Base-by-base conservation (phyloP, 108 stramenopile species). In the Aurantiochytrium sp. region DNA sequence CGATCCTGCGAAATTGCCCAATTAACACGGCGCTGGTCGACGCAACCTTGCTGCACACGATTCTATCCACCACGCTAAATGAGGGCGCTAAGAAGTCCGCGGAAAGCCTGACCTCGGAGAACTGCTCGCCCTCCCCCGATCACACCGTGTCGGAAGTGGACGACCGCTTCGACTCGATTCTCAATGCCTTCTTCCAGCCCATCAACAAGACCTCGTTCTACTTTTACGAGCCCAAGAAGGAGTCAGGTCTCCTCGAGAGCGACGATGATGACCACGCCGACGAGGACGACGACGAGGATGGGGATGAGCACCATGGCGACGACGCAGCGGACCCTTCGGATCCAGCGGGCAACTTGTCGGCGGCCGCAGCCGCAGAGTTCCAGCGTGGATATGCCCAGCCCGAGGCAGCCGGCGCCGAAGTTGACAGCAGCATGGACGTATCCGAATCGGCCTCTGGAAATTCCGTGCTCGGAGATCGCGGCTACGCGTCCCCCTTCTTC, bases 151-250 rank as follows among this genome's bases (percentile, higher is more conserved):
- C 27, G 21, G 73, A 81, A 24, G 45, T 81, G 27, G 73, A 81
- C 30, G 45, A 24, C 12, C 39, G 73, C 1, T 81, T 81, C 30
- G 73, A 81, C 30, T 17, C 73, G 1, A 81, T 81, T 42, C 73
- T 81, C 73, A 41, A 48, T 24, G 73, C 8, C 24, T 81, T 81
- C 45, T 81, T 81, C 32, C 42, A 81, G 73, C 73, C 42, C 73
- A 81, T 81, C n/a, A 41, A 12, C 45, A 48, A 41, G 17, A 81
- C 73, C n/a, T 81, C 73, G 24, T 81, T 81, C 45, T 81, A 81
- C 39, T 48, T 22, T 24, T 81, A 30, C 2, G 73, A 81, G 42
- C 45, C 73, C 3, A 48, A 48, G 45, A 17, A 42, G 2, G 36
- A 6, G 12, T 12, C 39, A 1, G 45, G 17, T 19, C 36, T 81